phyloP scores from a whole-genome alignment of 768 basidiomycete genomes.

The Podaxis pistillaris region DNA sequence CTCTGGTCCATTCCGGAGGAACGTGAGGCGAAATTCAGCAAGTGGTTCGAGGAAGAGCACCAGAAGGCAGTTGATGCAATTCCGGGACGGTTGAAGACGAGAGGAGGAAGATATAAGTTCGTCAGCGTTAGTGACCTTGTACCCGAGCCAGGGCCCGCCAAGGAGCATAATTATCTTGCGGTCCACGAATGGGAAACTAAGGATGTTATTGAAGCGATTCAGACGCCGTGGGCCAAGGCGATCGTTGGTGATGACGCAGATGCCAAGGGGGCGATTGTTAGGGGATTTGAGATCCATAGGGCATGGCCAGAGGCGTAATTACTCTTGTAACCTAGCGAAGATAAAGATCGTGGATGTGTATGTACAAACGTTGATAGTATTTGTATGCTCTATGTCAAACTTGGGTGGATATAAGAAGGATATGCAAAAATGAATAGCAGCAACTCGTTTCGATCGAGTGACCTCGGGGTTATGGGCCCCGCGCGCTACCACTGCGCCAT shows the following conservation, averaged over 20 bases:
- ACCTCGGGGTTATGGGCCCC: slow-evolving; percentile 64
- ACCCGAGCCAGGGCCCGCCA: not conserved
- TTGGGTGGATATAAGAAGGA: not conserved
- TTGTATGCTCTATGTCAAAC: no score
- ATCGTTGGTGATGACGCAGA: not conserved
- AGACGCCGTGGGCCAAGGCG: not conserved
- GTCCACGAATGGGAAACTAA: not conserved
- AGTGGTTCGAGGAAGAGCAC: not conserved
- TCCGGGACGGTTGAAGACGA: not conserved
- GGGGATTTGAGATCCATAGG: not conserved
- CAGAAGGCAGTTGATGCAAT: not conserved
- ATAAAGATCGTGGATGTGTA: no score
- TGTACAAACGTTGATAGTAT: no score
- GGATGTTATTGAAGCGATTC: not conserved
- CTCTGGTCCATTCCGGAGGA: not conserved
- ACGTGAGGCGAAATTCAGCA: not conserved
- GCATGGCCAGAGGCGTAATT: no score
- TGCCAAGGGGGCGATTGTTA: not conserved
- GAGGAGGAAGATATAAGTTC: not conserved
- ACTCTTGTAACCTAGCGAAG: no score
- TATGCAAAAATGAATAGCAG: slow-evolving; percentile 36
- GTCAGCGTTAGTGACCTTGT: not conserved
- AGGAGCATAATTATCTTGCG: not conserved
- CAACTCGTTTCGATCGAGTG: slow-evolving; percentile 66
- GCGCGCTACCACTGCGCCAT: slow-evolving; percentile 60